Evolutionary conservation across 1,284 basidiomycete genomes (phyloP), one percentile per base, ranked within the genome.

Genomic region (Ceratobasidium sp.): DNA sequence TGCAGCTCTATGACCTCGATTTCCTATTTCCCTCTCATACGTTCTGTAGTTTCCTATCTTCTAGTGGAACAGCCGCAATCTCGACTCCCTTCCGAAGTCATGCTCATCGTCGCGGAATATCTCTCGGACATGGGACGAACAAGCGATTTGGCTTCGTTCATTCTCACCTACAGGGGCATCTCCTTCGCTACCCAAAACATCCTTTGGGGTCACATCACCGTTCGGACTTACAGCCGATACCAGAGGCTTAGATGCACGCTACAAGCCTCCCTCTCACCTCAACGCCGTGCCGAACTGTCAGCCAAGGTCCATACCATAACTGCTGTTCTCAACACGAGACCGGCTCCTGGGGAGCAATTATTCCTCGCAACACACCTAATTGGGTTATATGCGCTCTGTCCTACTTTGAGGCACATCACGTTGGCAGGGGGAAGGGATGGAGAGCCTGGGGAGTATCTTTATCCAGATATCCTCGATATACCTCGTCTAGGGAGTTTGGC

Each of bases 21-120:
- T n/a, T n/a, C n/a, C n/a, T n/a, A n/a, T n/a, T n/a, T n/a, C n/a
- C n/a, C n/a, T n/a, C n/a, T n/a, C n/a, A n/a, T n/a, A n/a, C n/a
- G n/a, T n/a, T n/a, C n/a, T n/a, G n/a, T n/a, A n/a, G n/a, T n/a
- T n/a, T n/a, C n/a, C n/a, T n/a, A n/a, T n/a, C n/a, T n/a, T n/a
- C n/a, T n/a, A n/a, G n/a, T n/a, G n/a, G n/a, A n/a, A n/a, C n/a
- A n/a, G n/a, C n/a, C n/a, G n/a, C n/a, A n/a, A 3, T 5, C 47
- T 15, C 12, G 10, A 22, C 43, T 69, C 15, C 57, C 50, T 12
- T 25, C 27, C 6, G 72, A 73, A 72, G 35, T 69, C 53, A 17
- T 73, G 69, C 13, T 74, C 73, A 1, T 74, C 65, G 43, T 76
- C 72, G 27, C 73, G 71, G 13, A 72, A 52, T 32, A 52, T n/a